Conservation (phyloP, 2,329 filamentous ascomycete genomes). For the Phaeosphaeriaceae sp. region DNA sequence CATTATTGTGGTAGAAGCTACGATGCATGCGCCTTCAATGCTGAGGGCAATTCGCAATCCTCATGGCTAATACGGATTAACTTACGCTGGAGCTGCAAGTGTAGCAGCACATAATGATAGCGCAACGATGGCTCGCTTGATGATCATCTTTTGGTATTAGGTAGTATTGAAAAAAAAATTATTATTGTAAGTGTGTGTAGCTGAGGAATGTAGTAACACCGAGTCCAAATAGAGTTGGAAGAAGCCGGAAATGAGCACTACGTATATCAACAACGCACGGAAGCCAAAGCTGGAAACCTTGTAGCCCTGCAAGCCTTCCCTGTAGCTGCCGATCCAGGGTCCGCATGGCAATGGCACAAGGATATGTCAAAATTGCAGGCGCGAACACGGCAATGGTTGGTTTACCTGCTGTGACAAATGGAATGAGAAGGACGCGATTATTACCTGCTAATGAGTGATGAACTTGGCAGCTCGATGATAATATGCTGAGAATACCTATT, state of each 20-base stretch:
- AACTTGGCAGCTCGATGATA: background rate
- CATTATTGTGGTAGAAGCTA: background rate
- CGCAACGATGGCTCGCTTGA: constrained; percentile 26
- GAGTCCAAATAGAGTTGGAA: constrained; percentile 11
- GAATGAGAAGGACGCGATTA: background rate
- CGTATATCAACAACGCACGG: constrained; percentile 10
- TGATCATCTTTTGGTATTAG: constrained; percentile 31
- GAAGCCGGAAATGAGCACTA: constrained; percentile 11
- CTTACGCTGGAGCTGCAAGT: constrained; percentile 42
- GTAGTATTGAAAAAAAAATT: constrained; percentile 13
- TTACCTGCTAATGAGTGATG: background rate
- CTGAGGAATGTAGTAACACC: constrained; percentile 13
- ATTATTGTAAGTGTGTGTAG: constrained; percentile 4
- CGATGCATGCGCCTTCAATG: background rate
- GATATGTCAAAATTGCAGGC: constrained; percentile 17
- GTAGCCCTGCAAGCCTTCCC: constrained; percentile 4
- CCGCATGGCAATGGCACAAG: constrained; percentile 11
- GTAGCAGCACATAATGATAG: constrained; percentile 31
- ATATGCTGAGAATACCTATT: background rate
- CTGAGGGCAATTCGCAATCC: constrained; percentile 6
- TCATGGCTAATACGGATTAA: constrained; percentile 6
- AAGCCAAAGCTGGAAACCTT: constrained; percentile 5
- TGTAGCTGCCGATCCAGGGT: constrained; percentile 12
- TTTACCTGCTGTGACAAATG: constrained; percentile 7
- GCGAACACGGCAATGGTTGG: constrained; percentile 8